Evolutionary conservation across 352 stramenopile species (phyloP), one percentile per base, ranked within the genome.

Genomic region (Pythium dissimile): DNA sequence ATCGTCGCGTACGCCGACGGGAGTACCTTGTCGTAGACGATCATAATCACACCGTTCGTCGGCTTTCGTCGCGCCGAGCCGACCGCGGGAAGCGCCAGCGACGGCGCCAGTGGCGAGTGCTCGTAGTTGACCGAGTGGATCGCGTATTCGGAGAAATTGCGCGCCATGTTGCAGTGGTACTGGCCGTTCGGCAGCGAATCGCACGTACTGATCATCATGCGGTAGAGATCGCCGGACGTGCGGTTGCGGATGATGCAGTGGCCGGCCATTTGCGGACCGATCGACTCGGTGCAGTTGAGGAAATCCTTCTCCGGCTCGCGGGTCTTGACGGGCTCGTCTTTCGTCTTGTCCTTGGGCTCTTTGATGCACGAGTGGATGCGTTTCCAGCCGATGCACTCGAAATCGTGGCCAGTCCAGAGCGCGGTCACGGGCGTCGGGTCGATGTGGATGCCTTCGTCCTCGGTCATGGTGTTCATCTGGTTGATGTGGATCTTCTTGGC

Each of bases 321-420:
- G 24, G 69, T 80, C 39, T 70, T 59, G 13, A 73, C 55, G 1
- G 59, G 60, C 7, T 80, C 65, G 30, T 68, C 54, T 24, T 66
- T 55, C 47, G 52, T 58, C 44, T 72, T 69, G 34, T 84, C 65
- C 26, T 62, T 58, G 16, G 82, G 70, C 39, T 81, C 62, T 31
- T 78, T 71, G 32, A 58, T 59, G 44, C 84, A 94, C 52, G 80
- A 77, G n/a, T 92, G 75, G 34, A 85, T 87, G 32, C 80, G 80
- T 56, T 94, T 90, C 84, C 84, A 94, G 41, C 82, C 82, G 34
- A 94, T 71, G 54, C 84, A 94, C 64, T 94, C 84, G 45, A 89
- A 94, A 53, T 75, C 76, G 41, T 82, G 71, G 54, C 92, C 85
- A 5, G 78, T 89, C 84, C 84, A 94, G 0, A 81, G 69, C 31